Evolutionary conservation across 352 stramenopile genomes (phyloP), one percentile per base, ranked within the genome.

Genomic region (Phytophthora citricola): DNA sequence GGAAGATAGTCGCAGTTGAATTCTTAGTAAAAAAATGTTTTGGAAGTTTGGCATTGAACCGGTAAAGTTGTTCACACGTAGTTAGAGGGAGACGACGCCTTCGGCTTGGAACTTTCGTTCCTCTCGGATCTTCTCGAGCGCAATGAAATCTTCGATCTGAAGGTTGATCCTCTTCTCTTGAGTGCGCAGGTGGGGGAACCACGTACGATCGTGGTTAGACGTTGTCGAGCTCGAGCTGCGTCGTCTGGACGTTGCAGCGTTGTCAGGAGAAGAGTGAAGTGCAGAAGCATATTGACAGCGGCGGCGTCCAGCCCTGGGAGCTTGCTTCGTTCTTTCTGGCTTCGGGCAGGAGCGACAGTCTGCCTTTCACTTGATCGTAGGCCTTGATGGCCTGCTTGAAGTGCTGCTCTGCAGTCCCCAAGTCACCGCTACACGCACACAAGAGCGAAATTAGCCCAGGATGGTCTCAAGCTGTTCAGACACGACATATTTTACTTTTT

Each of bases 341-440:
- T 26, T 47, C 47, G 15, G 46, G 20, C 6, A 64, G 54, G 9
- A 77, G 59, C 26, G 54, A 60, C 4, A 71, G 34, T 31, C 50
- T 40, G 5, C 63, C 69, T 17, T 48, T 67, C 43, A 68, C 29
- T 29, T 67, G 53, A 24, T 76, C 63, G 34, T 73, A 76, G 9
- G 15, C 40, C 10, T 67, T 26, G 47, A 76, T 63, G 5, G 69
- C 63, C 6, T 73, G 46, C 31, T 64, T 63, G 32, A 70, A 76
- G 27, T 64, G 50, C 50, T 45, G 50, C 54, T 67, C 63, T 1
- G 69, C 63, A 48, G 47, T 32, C 17, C 52, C 48, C 11, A 15
- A 2, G 17, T 73, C 48, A 2, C 44, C 57, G 8, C 62, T 72
- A 27, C 14, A 3, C 32, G 43, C 34, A 49, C 20, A 41, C 36